Base-by-base conservation (phyloP, 768 basidiomycete species). In the Phylloporus rhodoxanthus region DNA sequence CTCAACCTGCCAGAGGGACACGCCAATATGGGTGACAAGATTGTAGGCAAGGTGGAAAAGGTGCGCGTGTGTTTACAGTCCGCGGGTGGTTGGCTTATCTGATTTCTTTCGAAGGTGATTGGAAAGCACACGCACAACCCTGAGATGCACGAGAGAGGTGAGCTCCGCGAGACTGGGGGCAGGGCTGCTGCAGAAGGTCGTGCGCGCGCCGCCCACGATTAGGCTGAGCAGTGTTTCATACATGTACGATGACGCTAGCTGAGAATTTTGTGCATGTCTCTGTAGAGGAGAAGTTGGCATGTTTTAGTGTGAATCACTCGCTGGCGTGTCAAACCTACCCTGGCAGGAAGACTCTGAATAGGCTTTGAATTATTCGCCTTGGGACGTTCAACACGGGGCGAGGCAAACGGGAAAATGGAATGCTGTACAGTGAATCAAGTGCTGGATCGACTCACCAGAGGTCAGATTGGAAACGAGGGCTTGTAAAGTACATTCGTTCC, bases 31-130 rank as follows among this genome's bases (percentile, higher is more conserved):
- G 62, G 70, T 8, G 82, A 84, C 65, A 83, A 78, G 63, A 50
- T 81, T 19, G 55, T 80, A 30, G 81, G 82, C 3, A 82, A 83
- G 68, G 70, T 75, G 0, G 71, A 83, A 57, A 75, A 82, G 72
- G 81, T 79, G 13, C 10, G 25, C 25, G 5, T 2, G 59, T 50
- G n/a, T 4, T 20, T 29, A 46, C 6, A 11, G 10, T 25, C 2
- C 5, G 1, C 0, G 23, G 15, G 13, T 4, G 2, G 17, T 8
- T 1, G 1, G 17, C n/a, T 43, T 42, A 4, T 7, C 36, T 62
- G 9, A 63, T 5, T 1, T 28, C 9, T 28, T 5, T 19, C 19
- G 11, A 40, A 81, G 79, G 64, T 80, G 36, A 55, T 75, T 25
- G 80, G 81, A 8, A 82, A 82, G 61, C 47, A 68, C 30, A 65